A percentile compares a stretch with the other conserved stretches of the same genome.
These are phyloP conservation scores for Plasmodiophora brassicae DNA, from an alignment of 208 protist species.

Conservation along the genomic window DNA sequence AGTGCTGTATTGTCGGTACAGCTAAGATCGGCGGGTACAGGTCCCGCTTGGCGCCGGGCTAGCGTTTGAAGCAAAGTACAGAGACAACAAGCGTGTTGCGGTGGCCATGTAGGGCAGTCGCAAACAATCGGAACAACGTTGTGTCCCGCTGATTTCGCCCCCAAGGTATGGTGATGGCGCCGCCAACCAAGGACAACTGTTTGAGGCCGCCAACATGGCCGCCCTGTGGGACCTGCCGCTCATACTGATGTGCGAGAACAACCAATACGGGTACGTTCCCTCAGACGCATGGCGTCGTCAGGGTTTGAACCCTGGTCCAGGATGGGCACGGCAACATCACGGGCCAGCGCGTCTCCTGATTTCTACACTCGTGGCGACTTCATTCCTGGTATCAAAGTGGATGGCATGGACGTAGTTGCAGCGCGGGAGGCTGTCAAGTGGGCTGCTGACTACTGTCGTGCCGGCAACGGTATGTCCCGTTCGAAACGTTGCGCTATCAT, in stretches of 20 bases:
- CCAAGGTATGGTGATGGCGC: conserved; percentile 90
- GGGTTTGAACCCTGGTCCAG: conserved; percentile 78
- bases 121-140: no score
- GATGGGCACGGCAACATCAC: conserved; percentile 89
- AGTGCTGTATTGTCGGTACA: neutral
- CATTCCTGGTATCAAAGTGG: conserved; percentile 84
- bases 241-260: conserved; percentile 94
- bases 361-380: conserved; percentile 93
- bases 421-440: conserved; percentile 74
- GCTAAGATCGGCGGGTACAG: conserved; percentile 57
- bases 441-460: conserved; percentile 40
- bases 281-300: neutral
- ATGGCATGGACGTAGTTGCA: conserved; percentile 93
- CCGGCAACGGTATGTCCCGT: conserved; percentile 40
- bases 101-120: conserved; percentile 67
- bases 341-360: conserved; percentile 75
- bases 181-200: conserved; percentile 93
- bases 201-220: conserved; percentile 95
- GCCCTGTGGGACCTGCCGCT: conserved; percentile 89
- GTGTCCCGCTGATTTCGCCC: neutral
- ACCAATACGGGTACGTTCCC: conserved; percentile 59
- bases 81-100: conserved; percentile 61
- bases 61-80: conserved; percentile 72
- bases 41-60: conserved; percentile 87
- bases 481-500: neutral